phyloP scores from a whole-genome alignment of 768 basidiomycete species.

The Hygrocybe coccinea region DNA sequence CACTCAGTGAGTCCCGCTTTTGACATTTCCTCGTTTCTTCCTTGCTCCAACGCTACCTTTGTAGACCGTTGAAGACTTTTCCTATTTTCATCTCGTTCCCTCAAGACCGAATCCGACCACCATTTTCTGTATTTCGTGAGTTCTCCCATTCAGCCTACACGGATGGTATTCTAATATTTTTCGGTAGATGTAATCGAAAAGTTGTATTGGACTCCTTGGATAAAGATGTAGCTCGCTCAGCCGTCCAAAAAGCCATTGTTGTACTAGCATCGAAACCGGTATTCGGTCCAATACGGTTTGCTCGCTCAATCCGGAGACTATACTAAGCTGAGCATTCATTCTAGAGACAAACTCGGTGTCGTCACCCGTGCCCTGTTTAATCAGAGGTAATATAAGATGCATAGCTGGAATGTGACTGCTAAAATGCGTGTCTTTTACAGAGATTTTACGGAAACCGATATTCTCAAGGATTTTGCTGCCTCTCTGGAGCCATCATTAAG shows the following conservation, averaged over 20 bases:
- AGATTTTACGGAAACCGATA: constrained; percentile 82
- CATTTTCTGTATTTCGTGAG: constrained; percentile 93
- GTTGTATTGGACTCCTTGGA: constrained; percentile 74
- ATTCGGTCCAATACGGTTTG: constrained; percentile 86
- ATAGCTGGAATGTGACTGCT: not conserved
- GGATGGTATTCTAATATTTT: not conserved
- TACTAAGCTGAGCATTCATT: not conserved
- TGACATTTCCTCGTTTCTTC: not conserved
- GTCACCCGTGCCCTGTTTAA: constrained; percentile 89
- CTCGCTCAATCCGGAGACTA: constrained; percentile 1
- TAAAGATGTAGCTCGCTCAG: constrained; percentile 87
- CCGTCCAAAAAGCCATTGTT: constrained; percentile 96
- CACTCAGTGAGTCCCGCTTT: constrained; percentile 62
- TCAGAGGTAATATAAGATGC: constrained; percentile 47
- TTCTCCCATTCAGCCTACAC: constrained; percentile 6
- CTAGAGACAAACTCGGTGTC: constrained; percentile 86
- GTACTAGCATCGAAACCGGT: constrained; percentile 87
- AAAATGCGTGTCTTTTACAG: constrained; percentile 35
- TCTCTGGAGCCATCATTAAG: constrained; percentile 74
- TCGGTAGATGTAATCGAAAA: constrained; percentile 87
- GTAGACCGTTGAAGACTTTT: constrained; percentile 91
- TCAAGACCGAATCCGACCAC: constrained; percentile 67
- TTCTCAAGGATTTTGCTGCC: constrained; percentile 82
- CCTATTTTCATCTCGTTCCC: constrained; percentile 90
- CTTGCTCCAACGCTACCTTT: not conserved